Evolutionary conservation across 768 basidiomycete genomes (phyloP), one percentile per base, ranked within the genome.

Genomic region (Kwoniella sp.): DNA sequence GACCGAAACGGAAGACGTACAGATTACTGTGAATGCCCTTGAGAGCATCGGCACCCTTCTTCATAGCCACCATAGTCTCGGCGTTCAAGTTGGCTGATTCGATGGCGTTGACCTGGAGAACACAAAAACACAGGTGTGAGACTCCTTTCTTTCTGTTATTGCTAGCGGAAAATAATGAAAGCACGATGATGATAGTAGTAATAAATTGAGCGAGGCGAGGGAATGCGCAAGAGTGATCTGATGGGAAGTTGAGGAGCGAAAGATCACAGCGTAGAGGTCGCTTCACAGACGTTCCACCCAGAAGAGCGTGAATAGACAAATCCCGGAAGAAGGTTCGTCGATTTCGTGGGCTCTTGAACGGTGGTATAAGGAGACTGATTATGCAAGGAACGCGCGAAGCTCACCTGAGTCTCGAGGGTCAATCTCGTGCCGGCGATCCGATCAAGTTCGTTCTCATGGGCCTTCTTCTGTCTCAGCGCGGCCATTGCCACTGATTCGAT

Each of bases 41-140:
- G 81, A 98, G 86, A 28, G 90, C 96, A 66, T 89, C 88, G 0
- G 93, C 86, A 38, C 91, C 95, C 81, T 90, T 90, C 89, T 93
- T 96, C 91, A 99, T 96, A 28, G 91, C 93, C 23, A 86, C 84
- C 90, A 99, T 92, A 15, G 93, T 97, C 85, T 97, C 93, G 76
- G 90, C 89, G 80, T 99, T 98, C 81, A 98, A 86, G 83, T 97
- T 98, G 50, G 96, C 96, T 17, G 91, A 92, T 81, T 98, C 96
- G 51, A 98, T 86, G 22, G 95, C 95, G 82, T 94, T 94, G 65
- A 98, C 89, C 82, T 84, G 71, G 20, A 38, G 28, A 15, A 9
- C 15, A 4, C 22, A 22, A 50, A 37, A 29, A 11, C 5, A 45
- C 17, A 45, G 5, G 41, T 17, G 41, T 45, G 11, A 45, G 41